Conservation (phyloP, 202 grass and related monocot species). For the Setaria italica region DNA sequence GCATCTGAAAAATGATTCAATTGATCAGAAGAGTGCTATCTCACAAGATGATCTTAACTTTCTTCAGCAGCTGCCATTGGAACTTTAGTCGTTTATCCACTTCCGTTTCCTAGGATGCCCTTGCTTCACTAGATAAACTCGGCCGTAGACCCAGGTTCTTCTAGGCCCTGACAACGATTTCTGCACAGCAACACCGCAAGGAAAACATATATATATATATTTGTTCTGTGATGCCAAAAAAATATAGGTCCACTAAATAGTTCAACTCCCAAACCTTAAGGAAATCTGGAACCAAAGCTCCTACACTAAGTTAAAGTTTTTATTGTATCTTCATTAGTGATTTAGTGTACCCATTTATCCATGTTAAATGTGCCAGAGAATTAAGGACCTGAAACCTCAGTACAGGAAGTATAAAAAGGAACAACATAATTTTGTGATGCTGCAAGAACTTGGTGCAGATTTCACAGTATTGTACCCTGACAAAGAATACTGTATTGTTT, state of each 20-base stretch:
- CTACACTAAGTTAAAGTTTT: background rate
- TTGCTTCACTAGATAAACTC: slow-evolving; percentile 81
- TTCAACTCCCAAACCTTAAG: slow-evolving; percentile 20
- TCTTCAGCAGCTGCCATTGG: background rate
- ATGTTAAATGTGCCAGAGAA: background rate
- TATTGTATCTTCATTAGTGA: background rate
- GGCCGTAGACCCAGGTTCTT: slow-evolving; percentile 87
- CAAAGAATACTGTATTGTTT: background rate
- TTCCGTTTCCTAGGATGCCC: slow-evolving; percentile 49
- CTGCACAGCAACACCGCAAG: slow-evolving; percentile 51
- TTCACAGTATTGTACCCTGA: background rate
- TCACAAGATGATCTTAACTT: slow-evolving; percentile 20
- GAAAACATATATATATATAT: background rate
- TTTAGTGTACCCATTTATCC: background rate
- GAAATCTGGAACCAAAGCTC: slow-evolving; percentile 1
- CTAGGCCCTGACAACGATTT: slow-evolving; percentile 63
- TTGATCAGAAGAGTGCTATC: background rate
- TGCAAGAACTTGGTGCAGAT: background rate
- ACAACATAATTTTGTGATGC: background rate
- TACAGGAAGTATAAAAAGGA: background rate
- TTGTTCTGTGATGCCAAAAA: slow-evolving; percentile 8
- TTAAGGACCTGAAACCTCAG: background rate
- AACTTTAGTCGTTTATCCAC: slow-evolving; percentile 46
- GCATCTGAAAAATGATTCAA: slow-evolving; percentile 17
- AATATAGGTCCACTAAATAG: background rate